These are phyloP conservation scores for Mucor racemosus DNA, from an alignment of 371 early-diverging fungal genomes.

Conservation along the genomic window DNA sequence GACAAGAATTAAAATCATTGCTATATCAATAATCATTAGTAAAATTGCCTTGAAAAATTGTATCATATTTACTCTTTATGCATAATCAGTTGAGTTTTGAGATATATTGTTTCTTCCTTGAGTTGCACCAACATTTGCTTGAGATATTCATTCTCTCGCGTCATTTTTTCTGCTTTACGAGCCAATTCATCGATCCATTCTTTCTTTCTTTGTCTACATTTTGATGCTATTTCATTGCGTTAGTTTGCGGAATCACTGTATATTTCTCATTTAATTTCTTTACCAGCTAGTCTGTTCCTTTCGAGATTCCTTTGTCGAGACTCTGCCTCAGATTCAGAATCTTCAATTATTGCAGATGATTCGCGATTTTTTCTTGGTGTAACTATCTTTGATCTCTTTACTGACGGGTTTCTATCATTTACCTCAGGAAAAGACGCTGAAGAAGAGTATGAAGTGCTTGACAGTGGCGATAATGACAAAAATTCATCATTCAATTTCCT, in stretches of 20 bases:
- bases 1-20: neutral
- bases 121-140: conserved; percentile 10
- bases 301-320: conserved; percentile 9
- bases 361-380: neutral
- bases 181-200: conserved; percentile 20
- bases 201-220: conserved; percentile 25
- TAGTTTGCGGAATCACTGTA: neutral
- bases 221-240: neutral
- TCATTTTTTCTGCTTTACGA: conserved; percentile 12
- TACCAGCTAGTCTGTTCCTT: conserved; percentile 19
- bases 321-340: conserved; percentile 7
- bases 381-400: neutral
- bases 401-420: neutral
- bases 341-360: neutral
- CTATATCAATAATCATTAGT: neutral
- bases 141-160: conserved; percentile 17
- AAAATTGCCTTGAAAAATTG: neutral
- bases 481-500: neutral
- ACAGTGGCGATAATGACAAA: neutral
- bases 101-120: conserved; percentile 12
- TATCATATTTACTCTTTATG: conserved; percentile 10
- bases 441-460: neutral
- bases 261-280: neutral
- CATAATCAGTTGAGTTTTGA: conserved; percentile 11
- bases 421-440: neutral